A percentile compares a stretch with the other conserved stretches of the same genome.
Evolutionary conservation across 148 eudicot genomes (phyloP).

Genomic region (Chenopodium suecicum): DNA sequence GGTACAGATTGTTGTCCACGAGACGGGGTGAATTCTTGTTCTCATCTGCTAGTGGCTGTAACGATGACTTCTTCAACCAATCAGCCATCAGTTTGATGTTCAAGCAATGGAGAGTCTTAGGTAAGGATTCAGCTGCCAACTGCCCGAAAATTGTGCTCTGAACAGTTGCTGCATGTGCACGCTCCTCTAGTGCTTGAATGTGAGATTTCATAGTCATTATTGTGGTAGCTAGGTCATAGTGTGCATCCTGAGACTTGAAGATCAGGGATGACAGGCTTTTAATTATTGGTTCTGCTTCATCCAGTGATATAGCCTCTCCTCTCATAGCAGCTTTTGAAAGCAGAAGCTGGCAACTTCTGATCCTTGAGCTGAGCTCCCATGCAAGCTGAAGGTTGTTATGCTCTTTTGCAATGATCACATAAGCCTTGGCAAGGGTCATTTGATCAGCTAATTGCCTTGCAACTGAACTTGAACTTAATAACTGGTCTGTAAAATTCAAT

Average conservation of each 20-base stretch:
- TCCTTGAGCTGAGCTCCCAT: conserved; percentile 68
- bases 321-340: conserved; percentile 87
- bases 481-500: conserved; percentile 46
- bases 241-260: conserved; percentile 68
- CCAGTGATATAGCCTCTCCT: conserved; percentile 48
- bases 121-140: conserved; percentile 59
- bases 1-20: conserved; percentile 71
- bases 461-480: conserved; percentile 50
- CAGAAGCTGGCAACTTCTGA: conserved; percentile 67
- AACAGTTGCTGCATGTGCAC: conserved; percentile 62
- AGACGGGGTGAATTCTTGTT: conserved; percentile 60
- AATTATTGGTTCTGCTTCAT: conserved; percentile 62
- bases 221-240: conserved; percentile 81
- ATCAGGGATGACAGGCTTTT: conserved; percentile 56
- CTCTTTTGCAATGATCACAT: conserved; percentile 76
- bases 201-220: conserved; percentile 75
- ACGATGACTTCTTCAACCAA: conserved; percentile 48
- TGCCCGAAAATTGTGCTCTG: conserved; percentile 69
- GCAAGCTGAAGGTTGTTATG: conserved; percentile 77
- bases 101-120: conserved; percentile 68
- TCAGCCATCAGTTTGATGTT: conserved; percentile 49
- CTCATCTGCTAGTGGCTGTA: conserved; percentile 46
- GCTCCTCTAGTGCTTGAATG: conserved; percentile 84
- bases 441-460: conserved; percentile 78
- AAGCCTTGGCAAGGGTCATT: conserved; percentile 78